phyloP scores from a whole-genome alignment of 2,329 filamentous ascomycete species.

The Akanthomyces dipterigenus region DNA sequence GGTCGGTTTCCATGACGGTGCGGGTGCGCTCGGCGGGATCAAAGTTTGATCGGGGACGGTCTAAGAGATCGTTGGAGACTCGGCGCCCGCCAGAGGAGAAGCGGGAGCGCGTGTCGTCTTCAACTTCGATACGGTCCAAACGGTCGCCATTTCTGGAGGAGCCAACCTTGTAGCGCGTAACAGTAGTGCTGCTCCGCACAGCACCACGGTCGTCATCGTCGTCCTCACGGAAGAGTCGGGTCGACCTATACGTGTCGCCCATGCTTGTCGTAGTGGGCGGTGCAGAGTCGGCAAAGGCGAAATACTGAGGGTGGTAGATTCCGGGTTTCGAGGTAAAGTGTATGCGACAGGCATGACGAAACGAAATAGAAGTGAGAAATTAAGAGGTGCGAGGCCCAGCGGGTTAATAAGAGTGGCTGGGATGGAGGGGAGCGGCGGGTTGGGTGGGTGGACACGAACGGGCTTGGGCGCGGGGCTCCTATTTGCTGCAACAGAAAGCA shows the following conservation, averaged over 20 bases:
- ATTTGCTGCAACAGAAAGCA: constrained; percentile 2
- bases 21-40: constrained; percentile 35
- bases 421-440: constrained; percentile 21
- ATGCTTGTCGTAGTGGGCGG: constrained; percentile 15
- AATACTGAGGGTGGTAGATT: not conserved
- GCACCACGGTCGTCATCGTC: constrained; percentile 34
- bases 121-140: constrained; percentile 36
- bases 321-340: not conserved
- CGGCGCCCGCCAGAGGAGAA: constrained; percentile 34
- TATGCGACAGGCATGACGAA: constrained; percentile 1
- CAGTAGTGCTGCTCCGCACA: constrained; percentile 37
- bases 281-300: not conserved
- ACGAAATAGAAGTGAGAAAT: not conserved
- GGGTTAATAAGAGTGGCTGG: constrained; percentile 8
- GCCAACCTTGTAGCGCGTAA: constrained; percentile 46
- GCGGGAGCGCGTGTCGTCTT: constrained; percentile 40
- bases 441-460: constrained; percentile 8
- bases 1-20: constrained; percentile 32
- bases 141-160: constrained; percentile 32
- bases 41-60: constrained; percentile 44
- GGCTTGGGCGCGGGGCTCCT: constrained; percentile 14
- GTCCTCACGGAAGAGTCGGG: constrained; percentile 28
- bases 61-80: constrained; percentile 32
- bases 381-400: not conserved
- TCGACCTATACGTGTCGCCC: constrained; percentile 27